A percentile compares a stretch with the other conserved stretches of the same genome.
Conservation (phyloP, 306 rosid species). For the Cicer pinnatifidum region DNA sequence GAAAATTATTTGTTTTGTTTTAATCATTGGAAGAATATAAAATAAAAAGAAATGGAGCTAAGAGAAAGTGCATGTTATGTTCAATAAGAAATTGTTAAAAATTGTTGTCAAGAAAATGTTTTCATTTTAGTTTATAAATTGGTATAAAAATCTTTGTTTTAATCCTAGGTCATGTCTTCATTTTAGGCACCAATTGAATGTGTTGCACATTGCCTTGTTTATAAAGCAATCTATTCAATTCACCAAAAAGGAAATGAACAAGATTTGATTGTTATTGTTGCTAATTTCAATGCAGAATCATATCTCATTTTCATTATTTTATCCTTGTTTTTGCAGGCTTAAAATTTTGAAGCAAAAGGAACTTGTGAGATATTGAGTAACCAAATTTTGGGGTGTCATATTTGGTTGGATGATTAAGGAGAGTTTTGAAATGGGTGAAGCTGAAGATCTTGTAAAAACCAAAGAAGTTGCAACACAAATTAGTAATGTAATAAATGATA, state of each 20-base stretch:
- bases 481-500: conserved; percentile 31
- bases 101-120: background rate
- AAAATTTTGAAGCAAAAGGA: conserved; percentile 2
- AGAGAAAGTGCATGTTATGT: conserved; percentile 1
- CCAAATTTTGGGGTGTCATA: conserved; percentile 7
- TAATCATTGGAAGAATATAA: background rate
- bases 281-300: conserved; percentile 13
- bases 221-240: conserved; percentile 11
- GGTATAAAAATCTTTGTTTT: background rate
- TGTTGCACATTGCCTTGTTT: conserved; percentile 17
- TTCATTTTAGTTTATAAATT: background rate
- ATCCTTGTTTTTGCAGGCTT: conserved; percentile 39
- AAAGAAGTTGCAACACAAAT: conserved; percentile 34
- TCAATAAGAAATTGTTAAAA: background rate
- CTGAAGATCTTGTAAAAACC: conserved; percentile 32
- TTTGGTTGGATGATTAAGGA: conserved; percentile 15
- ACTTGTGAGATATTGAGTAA: conserved; percentile 6
- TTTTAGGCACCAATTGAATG: conserved; percentile 3
- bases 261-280: background rate
- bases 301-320: conserved; percentile 15
- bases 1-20: background rate
- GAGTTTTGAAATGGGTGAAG: conserved; percentile 46
- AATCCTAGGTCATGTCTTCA: background rate
- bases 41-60: background rate
- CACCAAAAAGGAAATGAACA: background rate